Evolutionary conservation across 768 basidiomycete species (phyloP).

Genomic region (Mycena epipterygia): DNA sequence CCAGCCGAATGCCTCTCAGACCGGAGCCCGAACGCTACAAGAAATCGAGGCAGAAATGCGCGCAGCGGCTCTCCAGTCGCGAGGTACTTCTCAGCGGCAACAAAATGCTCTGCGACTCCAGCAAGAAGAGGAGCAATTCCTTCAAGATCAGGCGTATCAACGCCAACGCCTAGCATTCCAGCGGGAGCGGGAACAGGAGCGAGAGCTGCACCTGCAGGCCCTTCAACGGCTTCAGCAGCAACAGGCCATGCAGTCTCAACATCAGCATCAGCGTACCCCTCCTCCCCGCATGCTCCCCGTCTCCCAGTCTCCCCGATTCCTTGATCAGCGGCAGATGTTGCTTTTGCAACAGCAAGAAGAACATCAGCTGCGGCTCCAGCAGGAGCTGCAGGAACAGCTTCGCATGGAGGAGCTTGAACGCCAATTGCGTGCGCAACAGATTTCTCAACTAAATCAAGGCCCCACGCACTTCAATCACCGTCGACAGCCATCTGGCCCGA

Average conservation of each 20-base stretch:
- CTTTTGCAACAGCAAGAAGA: slow-evolving; percentile 79
- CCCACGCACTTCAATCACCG: slow-evolving; percentile 54
- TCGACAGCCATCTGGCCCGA: slow-evolving; percentile 59
- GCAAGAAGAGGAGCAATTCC: slow-evolving; percentile 59
- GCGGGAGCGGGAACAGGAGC: slow-evolving; percentile 64
- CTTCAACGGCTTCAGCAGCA: slow-evolving; percentile 66
- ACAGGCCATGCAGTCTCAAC: slow-evolving; percentile 54
- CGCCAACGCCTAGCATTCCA: slow-evolving; percentile 48
- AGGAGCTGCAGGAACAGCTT: slow-evolving; percentile 75
- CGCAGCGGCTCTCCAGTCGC: slow-evolving; percentile 65
- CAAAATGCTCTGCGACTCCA: slow-evolving; percentile 47
- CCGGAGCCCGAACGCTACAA: slow-evolving; percentile 73
- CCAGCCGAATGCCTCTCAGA: slow-evolving; percentile 49
- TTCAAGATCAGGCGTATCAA: slow-evolving; percentile 50
- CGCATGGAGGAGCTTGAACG: slow-evolving; percentile 77
- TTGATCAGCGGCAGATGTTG: slow-evolving; percentile 79
- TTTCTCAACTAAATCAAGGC: slow-evolving; percentile 61
- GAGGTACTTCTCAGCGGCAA: slow-evolving; percentile 54
- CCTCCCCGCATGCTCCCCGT: slow-evolving; percentile 82
- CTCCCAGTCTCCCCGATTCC: slow-evolving; percentile 84
- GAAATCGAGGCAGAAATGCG: slow-evolving; percentile 91
- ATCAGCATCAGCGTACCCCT: slow-evolving; percentile 68
- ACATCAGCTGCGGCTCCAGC: slow-evolving; percentile 68
- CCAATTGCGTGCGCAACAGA: slow-evolving; percentile 68
- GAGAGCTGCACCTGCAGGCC: slow-evolving; percentile 62